phyloP scores from a whole-genome alignment of 306 rosid species.

The Vigna unguiculata region DNA sequence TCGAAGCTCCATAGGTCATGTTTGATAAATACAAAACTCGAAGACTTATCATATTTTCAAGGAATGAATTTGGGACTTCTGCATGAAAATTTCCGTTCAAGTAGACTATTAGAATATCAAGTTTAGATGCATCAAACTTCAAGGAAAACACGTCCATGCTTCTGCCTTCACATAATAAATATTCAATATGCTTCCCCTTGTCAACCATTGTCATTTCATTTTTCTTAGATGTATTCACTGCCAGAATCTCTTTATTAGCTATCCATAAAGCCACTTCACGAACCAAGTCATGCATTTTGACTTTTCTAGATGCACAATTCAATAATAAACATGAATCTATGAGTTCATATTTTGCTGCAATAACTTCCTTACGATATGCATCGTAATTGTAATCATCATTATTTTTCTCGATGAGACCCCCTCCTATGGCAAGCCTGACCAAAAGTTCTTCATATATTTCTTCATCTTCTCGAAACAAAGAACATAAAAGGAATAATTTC shows the following conservation, averaged over 20 bases:
- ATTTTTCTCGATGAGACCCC: background rate
- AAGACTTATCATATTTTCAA: background rate
- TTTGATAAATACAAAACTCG: background rate
- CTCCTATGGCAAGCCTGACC: background rate
- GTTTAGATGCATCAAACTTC: background rate
- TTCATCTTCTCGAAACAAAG: slow-evolving; percentile 45
- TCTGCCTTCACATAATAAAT: background rate
- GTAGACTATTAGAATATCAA: background rate
- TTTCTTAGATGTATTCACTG: too few relatives aligned
- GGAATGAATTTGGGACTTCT: background rate
- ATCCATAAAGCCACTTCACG: slow-evolving; percentile 24
- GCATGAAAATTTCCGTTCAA: accelerated
- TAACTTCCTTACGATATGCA: background rate
- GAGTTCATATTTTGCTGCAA: background rate
- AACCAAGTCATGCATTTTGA: background rate
- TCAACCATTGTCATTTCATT: background rate
- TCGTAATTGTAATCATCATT: background rate
- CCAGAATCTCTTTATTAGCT: background rate
- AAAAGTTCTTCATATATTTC: background rate
- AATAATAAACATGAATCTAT: background rate
- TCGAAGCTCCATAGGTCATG: too few relatives aligned
- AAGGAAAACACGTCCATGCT: background rate
- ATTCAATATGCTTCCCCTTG: background rate
- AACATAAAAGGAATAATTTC: slow-evolving; percentile 14
- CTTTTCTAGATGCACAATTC: background rate